These are phyloP conservation scores for Trypanosoma caninum DNA, from an alignment of 208 protist species.

Conservation along the genomic window DNA sequence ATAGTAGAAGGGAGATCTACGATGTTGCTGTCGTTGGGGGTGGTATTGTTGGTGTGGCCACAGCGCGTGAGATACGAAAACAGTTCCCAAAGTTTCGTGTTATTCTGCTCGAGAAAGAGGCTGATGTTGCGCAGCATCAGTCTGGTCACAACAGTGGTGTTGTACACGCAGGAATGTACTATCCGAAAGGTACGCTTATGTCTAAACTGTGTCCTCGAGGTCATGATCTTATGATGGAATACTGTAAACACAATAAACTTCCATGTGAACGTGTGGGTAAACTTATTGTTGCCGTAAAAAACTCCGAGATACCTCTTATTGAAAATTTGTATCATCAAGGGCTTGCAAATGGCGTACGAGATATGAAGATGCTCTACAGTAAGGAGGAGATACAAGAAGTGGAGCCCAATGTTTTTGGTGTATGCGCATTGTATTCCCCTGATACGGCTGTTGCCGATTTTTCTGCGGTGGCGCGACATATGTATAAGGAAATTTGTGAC, in stretches of 20 bases:
- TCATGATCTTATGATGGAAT: conserved; percentile 81
- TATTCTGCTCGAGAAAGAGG: conserved; percentile 84
- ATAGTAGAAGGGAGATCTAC: conserved; percentile 55
- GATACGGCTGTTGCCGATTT: conserved; percentile 88
- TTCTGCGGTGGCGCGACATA: conserved; percentile 58
- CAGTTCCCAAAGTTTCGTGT: conserved; percentile 75
- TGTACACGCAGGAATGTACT: conserved; percentile 93
- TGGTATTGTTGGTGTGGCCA: conserved; percentile 85
- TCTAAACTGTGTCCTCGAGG: conserved; percentile 84
- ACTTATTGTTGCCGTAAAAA: conserved; percentile 79
- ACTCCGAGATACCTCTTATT: conserved; percentile 45
- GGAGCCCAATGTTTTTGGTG: conserved; percentile 69
- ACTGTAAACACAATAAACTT: conserved; percentile 80
- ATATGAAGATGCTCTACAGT: conserved; percentile 57
- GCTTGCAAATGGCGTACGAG: conserved; percentile 77
- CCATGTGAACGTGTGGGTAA: conserved; percentile 84
- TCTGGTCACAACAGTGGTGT: conserved; percentile 90
- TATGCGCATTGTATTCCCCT: conserved; percentile 81
- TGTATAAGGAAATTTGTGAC: conserved; percentile 56
- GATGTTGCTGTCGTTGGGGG: conserved; percentile 88
- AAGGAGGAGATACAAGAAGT: conserved; percentile 64
- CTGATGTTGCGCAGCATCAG: conserved; percentile 86
- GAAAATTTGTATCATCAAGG: conserved; percentile 78
- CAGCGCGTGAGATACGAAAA: conserved; percentile 59
- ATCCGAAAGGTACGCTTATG: conserved; percentile 72